Conservation (phyloP, 805 yeast species). For the Schwanniomyces occidentalis region DNA sequence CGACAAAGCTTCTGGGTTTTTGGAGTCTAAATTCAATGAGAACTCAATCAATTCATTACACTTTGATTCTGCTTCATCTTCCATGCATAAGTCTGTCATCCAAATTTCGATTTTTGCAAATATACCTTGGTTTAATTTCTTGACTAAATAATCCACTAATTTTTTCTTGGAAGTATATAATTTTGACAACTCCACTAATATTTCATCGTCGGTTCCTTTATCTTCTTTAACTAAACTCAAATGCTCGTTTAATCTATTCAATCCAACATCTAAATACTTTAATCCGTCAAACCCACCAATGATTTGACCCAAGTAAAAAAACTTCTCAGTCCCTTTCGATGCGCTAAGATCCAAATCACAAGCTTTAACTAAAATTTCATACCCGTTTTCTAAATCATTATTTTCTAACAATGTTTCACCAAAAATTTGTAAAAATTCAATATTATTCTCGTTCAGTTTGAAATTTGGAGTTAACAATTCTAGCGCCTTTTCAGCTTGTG, state of each 20-base stretch:
- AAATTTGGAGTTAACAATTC: slow-evolving; percentile 43
- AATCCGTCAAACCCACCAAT: slow-evolving; percentile 81
- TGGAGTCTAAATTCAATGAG: slow-evolving; percentile 59
- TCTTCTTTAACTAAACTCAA: slow-evolving; percentile 31
- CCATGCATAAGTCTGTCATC: slow-evolving; percentile 98
- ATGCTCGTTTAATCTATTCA: slow-evolving; percentile 45
- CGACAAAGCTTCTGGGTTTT: slow-evolving; percentile 79
- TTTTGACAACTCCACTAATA: slow-evolving; percentile 24
- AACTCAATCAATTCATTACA: slow-evolving; percentile 72
- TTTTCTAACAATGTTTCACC: slow-evolving; percentile 82
- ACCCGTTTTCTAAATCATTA: slow-evolving; percentile 79
- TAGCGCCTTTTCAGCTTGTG: slow-evolving; percentile 58
- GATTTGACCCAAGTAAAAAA: slow-evolving; percentile 87
- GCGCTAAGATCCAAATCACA: slow-evolving; percentile 74
- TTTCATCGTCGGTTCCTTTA: slow-evolving; percentile 20
- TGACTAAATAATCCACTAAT: slow-evolving; percentile 37
- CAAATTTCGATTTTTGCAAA: slow-evolving; percentile 89
- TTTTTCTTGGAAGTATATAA: slow-evolving; percentile 23
- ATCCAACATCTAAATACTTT: slow-evolving; percentile 59
- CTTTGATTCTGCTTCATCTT: slow-evolving; percentile 75
- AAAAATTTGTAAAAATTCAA: slow-evolving; percentile 53
- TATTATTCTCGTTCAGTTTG: slow-evolving; percentile 30
- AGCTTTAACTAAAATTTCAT: slow-evolving; percentile 56
- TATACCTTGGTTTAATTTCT: slow-evolving; percentile 72
- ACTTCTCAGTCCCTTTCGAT: slow-evolving; percentile 70